Evolutionary conservation across 2,329 filamentous ascomycete genomes (phyloP).

Genomic region (Epichloe festucae): DNA sequence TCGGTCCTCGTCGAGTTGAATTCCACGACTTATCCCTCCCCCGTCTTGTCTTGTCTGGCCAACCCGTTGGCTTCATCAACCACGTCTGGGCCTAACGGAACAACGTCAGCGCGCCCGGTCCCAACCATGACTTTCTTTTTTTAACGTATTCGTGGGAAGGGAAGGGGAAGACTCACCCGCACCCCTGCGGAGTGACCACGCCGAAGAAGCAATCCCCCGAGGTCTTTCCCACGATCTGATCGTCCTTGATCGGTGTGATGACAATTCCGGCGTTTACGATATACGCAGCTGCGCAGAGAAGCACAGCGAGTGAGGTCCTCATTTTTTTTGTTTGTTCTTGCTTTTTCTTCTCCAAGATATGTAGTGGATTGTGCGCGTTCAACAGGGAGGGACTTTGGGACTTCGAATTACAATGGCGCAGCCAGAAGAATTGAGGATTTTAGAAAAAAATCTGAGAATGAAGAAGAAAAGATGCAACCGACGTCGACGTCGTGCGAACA

Average conservation of each 20-base stretch:
- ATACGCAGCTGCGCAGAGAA: slow-evolving; percentile 31
- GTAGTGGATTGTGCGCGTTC: neutral
- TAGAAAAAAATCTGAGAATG: neutral
- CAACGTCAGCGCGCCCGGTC: no score
- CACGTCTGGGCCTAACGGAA: no score
- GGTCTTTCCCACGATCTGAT: slow-evolving; percentile 38
- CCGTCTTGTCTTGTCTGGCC: no score
- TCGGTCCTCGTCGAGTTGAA: no score
- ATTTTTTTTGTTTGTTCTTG: slow-evolving; percentile 7
- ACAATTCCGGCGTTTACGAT: slow-evolving; percentile 40
- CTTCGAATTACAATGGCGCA: neutral
- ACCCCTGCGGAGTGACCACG: slow-evolving; percentile 41
- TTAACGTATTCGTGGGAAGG: no score
- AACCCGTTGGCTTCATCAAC: no score
- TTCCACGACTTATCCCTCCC: no score
- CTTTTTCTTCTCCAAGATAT: neutral
- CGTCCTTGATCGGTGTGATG: slow-evolving; percentile 36
- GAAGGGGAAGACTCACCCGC: slow-evolving; percentile 32
- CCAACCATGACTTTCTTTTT: no score
- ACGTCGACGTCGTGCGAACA: neutral
- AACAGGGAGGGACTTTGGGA: neutral
- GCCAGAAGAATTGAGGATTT: neutral
- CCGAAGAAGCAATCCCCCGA: slow-evolving; percentile 41
- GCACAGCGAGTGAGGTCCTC: slow-evolving; percentile 17
- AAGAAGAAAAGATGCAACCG: neutral